phyloP scores from a whole-genome alignment of 352 stramenopile genomes.

The Aphanomyces cochlioides region DNA sequence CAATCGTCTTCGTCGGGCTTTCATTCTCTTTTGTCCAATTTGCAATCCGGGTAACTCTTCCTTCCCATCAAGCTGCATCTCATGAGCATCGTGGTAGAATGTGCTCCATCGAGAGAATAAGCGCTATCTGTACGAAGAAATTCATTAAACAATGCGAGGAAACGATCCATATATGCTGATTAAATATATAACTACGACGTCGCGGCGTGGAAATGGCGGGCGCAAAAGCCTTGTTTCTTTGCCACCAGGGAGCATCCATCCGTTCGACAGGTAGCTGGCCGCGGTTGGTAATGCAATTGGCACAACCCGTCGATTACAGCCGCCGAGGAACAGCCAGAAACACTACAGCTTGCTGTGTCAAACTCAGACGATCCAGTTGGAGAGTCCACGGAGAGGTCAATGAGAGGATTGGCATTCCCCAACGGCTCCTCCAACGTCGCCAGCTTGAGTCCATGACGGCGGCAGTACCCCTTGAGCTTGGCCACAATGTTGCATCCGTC shows the following conservation, averaged over 20 bases:
- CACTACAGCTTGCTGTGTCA: background rate
- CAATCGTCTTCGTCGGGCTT: background rate
- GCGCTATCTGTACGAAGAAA: background rate
- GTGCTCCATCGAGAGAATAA: background rate
- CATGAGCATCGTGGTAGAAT: background rate
- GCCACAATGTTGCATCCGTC: slow-evolving; percentile 1
- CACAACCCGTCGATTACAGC: background rate
- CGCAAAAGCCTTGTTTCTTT: slow-evolving; percentile 9
- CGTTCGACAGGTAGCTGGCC: background rate
- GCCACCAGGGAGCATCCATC: background rate
- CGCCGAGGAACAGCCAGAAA: background rate
- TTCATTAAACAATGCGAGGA: background rate
- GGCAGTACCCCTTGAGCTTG: background rate
- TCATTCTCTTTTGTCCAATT: background rate
- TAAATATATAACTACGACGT: background rate
- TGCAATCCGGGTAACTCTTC: background rate
- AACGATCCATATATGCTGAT: background rate
- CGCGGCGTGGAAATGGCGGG: background rate
- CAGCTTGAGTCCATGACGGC: background rate
- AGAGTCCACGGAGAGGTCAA: background rate
- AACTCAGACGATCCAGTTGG: too few species aligned
- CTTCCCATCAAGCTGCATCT: too few species aligned
- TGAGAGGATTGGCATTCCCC: background rate
- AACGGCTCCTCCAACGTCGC: background rate
- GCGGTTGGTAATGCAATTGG: background rate